Base-by-base conservation (phyloP, 345 rosid species). In the Erodium maritimum region DNA sequence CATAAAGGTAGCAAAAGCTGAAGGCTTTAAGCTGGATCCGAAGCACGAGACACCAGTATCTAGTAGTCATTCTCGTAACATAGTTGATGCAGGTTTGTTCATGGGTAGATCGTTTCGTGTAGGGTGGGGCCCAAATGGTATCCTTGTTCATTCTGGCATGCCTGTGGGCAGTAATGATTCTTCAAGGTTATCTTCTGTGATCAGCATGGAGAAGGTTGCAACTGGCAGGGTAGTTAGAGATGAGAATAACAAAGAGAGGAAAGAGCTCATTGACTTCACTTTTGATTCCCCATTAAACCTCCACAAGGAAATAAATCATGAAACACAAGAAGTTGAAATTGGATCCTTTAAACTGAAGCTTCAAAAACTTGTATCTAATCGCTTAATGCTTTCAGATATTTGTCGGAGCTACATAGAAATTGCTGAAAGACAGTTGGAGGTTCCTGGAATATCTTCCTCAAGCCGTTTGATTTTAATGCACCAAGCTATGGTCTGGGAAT, bases 21-120 rank as follows among this genome's bases (percentile, higher is more conserved):
- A 72, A 62, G 99, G 99, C 65, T 89, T 89, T 69, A 78, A 71
- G 71, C 75, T 93, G 71, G 89, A 93, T 71, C 69, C 80, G 67
- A 74, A 75, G 65, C 73, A 63, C 50, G 86, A 58, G 59, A 87
- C 97, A 52, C 95, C 90, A 55, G 62, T 87, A 34, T 76, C 79
- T 59, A 84, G 78, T 64, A 74, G 76, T 75, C 79, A 82, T 80
- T 89, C 94, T 57, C 66, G 60, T 66, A 85, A 85, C 71, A 69
- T 93, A 67, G 95, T 87, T 63, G 99, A 93, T 77, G 93, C 97
- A 14, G 97, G 86, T 63, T 74, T 93, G 60, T 93, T 93, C 73
- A 93, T 89, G 99, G 94, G 95, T 60, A 79, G 89, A 71, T 89
- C 96, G 46, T 93, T 89, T 75, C 96, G 96, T 64, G 99, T 82